Evolutionary conservation across 352 stramenopile genomes (phyloP), one percentile per base, ranked within the genome.

Genomic region (Lagenidium sp.): DNA sequence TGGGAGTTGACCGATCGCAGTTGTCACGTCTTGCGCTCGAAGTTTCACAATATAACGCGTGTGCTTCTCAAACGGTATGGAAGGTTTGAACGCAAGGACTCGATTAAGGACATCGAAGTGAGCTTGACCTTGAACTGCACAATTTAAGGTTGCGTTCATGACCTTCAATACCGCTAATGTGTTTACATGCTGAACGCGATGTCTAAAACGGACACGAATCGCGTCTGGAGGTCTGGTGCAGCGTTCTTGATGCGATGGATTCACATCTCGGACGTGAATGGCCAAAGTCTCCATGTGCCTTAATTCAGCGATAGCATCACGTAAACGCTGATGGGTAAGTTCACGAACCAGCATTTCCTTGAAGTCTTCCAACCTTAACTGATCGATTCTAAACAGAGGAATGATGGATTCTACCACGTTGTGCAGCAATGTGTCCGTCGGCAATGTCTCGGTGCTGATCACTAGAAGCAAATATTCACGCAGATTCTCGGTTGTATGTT

Each of bases 111-210:
- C 22, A 0, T 39, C 50, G 15, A 63, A 74, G 7, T 22, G 24
- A 19, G 47, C 39, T 18, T 53, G 31, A 13, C 63, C 60, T 12
- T 60, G 57, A 8, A 70, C 53, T 7, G 15, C 31, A 15, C 44
- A 51, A 7, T 40, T 31, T 25, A 52, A 24, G 2, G 47, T 57
- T 20, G 16, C 15, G 24, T 74, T 68, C 4, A 30, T 48, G 11
- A 74, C 53, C 26, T 65, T 70, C 32, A 74, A 26, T 13, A 45
- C 63, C 13, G 68, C 53, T 8, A 57, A 47, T 8, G 43, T 63
- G 37, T 74, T 47, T 3, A 74, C 36, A 16, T 7, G n/a, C 0
- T 49, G 32, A 8, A 74, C 44, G 26, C 60, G 53, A 16, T 58
- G 11, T 6, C 52, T 57, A 18, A 70, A 59, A 4, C 28, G 22